Conservation (phyloP, 768 basidiomycete genomes). For the Dioszegia crocea region DNA sequence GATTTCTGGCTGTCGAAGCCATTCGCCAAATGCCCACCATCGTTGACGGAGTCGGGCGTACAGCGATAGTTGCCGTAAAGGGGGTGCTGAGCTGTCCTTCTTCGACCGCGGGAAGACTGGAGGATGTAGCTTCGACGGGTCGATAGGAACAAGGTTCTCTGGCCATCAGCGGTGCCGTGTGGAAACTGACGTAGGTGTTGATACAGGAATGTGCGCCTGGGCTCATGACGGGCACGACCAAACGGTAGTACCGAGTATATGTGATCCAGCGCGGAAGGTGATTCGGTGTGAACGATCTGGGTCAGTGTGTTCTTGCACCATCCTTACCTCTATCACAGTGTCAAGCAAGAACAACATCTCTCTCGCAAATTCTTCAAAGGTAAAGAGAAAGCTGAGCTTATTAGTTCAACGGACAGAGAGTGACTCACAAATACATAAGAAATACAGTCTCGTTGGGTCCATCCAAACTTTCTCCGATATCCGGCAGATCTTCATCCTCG, state of each 20-base stretch:
- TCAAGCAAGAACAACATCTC: conserved; percentile 78
- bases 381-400: conserved; percentile 81
- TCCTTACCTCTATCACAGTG: conserved; percentile 67
- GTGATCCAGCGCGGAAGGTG: conserved; percentile 25
- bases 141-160: conserved; percentile 49
- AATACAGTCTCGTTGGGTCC: conserved; percentile 73
- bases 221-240: background rate
- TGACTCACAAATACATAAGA: conserved; percentile 83
- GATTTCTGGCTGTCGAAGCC: conserved; percentile 67
- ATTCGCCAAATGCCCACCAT: conserved; percentile 67
- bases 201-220: conserved; percentile 26
- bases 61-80: conserved; percentile 60
- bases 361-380: conserved; percentile 84
- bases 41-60: conserved; percentile 64
- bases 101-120: conserved; percentile 74
- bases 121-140: conserved; percentile 53
- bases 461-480: conserved; percentile 5
- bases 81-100: conserved; percentile 57
- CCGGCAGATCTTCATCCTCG: conserved; percentile 12
- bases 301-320: background rate
- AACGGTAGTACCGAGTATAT: conserved; percentile 18
- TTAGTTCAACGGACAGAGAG: background rate
- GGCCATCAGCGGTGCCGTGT: background rate
- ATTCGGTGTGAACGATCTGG: conserved; percentile 25
- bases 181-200: conserved; percentile 42